phyloP scores from a whole-genome alignment of 2,329 filamentous ascomycete species.

The Eutypella sp. region DNA sequence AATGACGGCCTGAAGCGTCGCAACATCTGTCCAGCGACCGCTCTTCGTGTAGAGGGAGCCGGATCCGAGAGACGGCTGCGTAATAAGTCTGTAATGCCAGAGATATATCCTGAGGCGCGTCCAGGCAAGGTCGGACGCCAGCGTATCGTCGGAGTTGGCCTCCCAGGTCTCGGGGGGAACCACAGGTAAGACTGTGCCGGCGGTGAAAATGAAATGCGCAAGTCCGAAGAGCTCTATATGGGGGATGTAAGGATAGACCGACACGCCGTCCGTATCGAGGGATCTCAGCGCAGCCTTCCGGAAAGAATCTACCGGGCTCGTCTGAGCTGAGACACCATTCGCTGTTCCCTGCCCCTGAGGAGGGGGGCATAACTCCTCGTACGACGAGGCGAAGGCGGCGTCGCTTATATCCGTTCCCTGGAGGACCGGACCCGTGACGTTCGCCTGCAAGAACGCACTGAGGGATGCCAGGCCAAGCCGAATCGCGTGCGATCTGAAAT shows the following conservation, averaged over 20 bases:
- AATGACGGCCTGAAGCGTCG: conserved; percentile 48
- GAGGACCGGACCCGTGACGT: conserved; percentile 69
- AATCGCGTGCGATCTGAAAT: conserved; percentile 9
- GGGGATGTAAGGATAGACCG: conserved; percentile 79
- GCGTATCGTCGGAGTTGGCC: conserved; percentile 24
- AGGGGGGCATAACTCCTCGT: conserved; percentile 3
- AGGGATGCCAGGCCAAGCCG: conserved; percentile 58
- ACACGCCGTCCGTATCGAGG: conserved; percentile 77
- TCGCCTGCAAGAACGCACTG: conserved; percentile 66
- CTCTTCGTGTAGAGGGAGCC: conserved; percentile 52
- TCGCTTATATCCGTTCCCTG: conserved; percentile 20
- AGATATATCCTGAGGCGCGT: conserved; percentile 67
- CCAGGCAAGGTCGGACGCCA: conserved; percentile 44
- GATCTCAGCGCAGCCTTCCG: conserved; percentile 52
- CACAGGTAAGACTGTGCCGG: conserved; percentile 21
- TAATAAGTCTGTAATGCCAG: conserved; percentile 58
- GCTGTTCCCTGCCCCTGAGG: not conserved
- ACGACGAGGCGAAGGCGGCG: conserved; percentile 31
- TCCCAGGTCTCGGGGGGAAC: conserved; percentile 26
- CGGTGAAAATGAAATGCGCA: conserved; percentile 50
- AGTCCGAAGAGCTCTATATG: conserved; percentile 79
- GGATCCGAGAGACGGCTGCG: conserved; percentile 49
- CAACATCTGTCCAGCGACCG: conserved; percentile 55
- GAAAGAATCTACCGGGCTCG: conserved; percentile 12
- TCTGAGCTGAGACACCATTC: not conserved